phyloP scores from a whole-genome alignment of 129 eudicot genomes.

The Saussurea involucrata region DNA sequence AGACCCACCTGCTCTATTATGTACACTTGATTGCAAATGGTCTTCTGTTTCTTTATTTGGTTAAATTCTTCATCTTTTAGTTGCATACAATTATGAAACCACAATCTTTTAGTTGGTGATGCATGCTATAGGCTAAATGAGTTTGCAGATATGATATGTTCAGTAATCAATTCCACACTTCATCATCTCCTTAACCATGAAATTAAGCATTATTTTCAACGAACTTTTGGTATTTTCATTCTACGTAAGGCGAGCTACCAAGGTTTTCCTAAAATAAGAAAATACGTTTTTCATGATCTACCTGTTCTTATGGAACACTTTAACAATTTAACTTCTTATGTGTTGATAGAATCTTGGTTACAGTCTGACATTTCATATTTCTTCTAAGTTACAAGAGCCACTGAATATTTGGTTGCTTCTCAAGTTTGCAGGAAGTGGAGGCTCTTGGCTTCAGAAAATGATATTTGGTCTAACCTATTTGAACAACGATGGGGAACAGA shows the following conservation, averaged over 20 bases:
- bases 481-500: constrained; percentile 75
- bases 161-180: too few species aligned
- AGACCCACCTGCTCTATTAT: background rate
- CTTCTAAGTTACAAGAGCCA: background rate
- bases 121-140: background rate
- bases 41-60: background rate
- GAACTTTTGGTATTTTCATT: too few species aligned
- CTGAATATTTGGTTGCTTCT: constrained; percentile 16
- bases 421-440: constrained; percentile 96
- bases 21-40: background rate
- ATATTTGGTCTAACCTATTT: constrained; percentile 68
- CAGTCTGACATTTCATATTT: too few species aligned
- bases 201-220: too few species aligned
- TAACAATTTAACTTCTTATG: background rate
- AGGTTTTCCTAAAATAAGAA: too few species aligned
- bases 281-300: too few species aligned
- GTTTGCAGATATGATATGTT: background rate
- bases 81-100: background rate
- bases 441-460: constrained; percentile 53
- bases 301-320: background rate
- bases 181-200: too few species aligned
- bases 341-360: background rate
- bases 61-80: background rate
- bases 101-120: too few species aligned
- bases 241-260: too few species aligned